Percentiles rank a stretch among this genome's conserved stretches.
phyloP scores from a whole-genome alignment of 2,329 filamentous ascomycete genomes.

The Ascochyta lentis region DNA sequence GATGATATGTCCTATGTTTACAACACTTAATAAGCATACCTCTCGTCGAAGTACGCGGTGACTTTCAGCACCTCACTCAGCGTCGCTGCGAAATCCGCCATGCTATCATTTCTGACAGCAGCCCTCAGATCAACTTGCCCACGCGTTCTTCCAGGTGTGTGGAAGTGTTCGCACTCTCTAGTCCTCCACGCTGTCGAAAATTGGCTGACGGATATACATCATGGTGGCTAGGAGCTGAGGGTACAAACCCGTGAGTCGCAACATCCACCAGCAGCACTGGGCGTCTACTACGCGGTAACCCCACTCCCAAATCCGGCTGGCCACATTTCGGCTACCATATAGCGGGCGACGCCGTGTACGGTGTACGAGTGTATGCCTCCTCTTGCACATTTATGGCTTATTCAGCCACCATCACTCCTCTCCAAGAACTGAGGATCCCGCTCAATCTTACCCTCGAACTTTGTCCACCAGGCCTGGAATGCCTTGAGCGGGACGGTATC shows the following conservation, averaged over 20 bases:
- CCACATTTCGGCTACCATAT: background rate
- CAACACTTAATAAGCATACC: no score
- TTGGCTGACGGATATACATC: background rate
- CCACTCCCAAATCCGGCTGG: background rate
- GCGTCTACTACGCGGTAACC: background rate
- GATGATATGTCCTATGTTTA: background rate
- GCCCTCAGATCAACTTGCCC: background rate
- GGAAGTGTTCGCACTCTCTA: background rate
- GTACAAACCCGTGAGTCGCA: background rate
- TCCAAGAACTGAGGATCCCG: slow-evolving; percentile 90
- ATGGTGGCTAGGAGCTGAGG: background rate
- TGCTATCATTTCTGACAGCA: background rate
- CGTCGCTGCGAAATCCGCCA: no score
- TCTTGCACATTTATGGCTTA: background rate
- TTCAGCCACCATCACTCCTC: slow-evolving; percentile 61
- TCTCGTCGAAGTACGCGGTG: no score
- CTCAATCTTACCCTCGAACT: slow-evolving; percentile 88
- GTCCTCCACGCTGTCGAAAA: background rate
- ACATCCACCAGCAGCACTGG: background rate
- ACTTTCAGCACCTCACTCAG: no score
- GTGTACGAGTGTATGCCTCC: background rate
- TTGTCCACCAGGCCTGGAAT: slow-evolving; percentile 97
- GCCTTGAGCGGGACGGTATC: slow-evolving; percentile 93
- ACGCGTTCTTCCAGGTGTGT: background rate
- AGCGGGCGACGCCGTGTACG: background rate